Conservation (phyloP, 2,329 filamentous ascomycete species). For the Fusarium circinatum region DNA sequence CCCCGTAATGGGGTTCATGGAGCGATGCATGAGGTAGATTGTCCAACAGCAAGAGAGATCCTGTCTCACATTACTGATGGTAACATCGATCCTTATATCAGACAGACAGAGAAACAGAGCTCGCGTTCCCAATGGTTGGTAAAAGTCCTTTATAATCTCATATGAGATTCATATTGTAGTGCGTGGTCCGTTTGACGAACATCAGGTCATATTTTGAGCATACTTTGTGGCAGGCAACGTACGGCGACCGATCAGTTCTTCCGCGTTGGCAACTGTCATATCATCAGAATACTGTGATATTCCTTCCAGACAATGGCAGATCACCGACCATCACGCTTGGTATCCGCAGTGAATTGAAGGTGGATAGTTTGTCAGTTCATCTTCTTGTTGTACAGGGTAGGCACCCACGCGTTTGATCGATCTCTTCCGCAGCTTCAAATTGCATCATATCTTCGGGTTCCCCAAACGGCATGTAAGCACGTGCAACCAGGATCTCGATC, state of each 20-base stretch:
- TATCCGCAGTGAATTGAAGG: slow-evolving; percentile 50
- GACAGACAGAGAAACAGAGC: slow-evolving; percentile 71
- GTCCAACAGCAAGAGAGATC: slow-evolving; percentile 52
- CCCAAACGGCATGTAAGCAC: background rate
- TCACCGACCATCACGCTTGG: slow-evolving; percentile 58
- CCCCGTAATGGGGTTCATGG: slow-evolving; percentile 62
- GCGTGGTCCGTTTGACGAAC: slow-evolving; percentile 73
- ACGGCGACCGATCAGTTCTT: slow-evolving; percentile 74
- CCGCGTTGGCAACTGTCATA: slow-evolving; percentile 62
- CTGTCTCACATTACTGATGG: slow-evolving; percentile 53
- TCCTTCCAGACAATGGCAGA: slow-evolving; percentile 68
- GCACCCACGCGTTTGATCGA: rapidly evolving
- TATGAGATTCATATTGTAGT: slow-evolving; percentile 69
- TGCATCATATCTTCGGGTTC: background rate
- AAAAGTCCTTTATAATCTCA: slow-evolving; percentile 66
- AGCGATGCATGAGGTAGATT: slow-evolving; percentile 13
- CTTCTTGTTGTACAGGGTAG: background rate
- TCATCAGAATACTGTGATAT: slow-evolving; percentile 64
- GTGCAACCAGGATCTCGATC: background rate
- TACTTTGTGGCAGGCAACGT: slow-evolving; percentile 67
- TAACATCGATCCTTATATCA: slow-evolving; percentile 71
- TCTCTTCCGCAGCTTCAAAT: background rate
- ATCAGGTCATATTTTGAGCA: slow-evolving; percentile 70
- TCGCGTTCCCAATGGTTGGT: slow-evolving; percentile 61
- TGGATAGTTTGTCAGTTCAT: background rate